phyloP scores from a whole-genome alignment of 441 rosid genomes.

The Pelargonium fulgidum region DNA sequence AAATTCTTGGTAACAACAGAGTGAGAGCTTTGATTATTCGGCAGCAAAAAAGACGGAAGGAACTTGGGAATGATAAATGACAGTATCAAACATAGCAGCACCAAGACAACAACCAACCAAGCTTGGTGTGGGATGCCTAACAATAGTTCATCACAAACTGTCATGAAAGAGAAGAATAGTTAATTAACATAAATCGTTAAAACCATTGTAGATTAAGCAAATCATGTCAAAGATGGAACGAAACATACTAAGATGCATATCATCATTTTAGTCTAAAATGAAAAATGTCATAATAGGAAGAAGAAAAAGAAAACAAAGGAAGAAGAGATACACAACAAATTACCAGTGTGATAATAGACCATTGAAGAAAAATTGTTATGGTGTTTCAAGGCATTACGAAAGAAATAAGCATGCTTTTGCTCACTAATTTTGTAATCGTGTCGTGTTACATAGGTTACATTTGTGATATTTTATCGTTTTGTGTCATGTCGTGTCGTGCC shows the following conservation, averaged over 20 bases:
- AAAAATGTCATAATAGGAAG: too few species aligned
- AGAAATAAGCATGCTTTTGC: not conserved
- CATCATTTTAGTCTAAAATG: not conserved
- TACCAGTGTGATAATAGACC: too few species aligned
- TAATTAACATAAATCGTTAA: not conserved
- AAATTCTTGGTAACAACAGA: not conserved
- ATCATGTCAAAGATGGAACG: not conserved
- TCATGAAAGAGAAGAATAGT: conserved; percentile 10
- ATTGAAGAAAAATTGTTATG: not conserved
- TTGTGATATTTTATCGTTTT: too few species aligned
- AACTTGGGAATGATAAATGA: conserved; percentile 51
- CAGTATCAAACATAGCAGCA: conserved; percentile 48
- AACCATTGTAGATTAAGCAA: too few species aligned
- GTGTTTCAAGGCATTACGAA: not conserved
- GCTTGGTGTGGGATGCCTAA: conserved; percentile 63
- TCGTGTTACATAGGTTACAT: too few species aligned
- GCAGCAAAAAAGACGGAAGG: conserved; percentile 48
- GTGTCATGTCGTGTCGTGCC: too few species aligned
- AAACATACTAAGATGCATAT: not conserved
- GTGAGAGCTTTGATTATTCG: conserved; percentile 21
- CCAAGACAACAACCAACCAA: conserved; percentile 60
- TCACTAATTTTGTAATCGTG: too few species aligned
- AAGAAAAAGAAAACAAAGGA: not conserved
- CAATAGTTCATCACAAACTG: conserved; percentile 77
- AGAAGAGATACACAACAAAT: not conserved